These are phyloP conservation scores for Hebeloma cylindrosporum DNA, from an alignment of 768 basidiomycete genomes.

Conservation along the genomic window DNA sequence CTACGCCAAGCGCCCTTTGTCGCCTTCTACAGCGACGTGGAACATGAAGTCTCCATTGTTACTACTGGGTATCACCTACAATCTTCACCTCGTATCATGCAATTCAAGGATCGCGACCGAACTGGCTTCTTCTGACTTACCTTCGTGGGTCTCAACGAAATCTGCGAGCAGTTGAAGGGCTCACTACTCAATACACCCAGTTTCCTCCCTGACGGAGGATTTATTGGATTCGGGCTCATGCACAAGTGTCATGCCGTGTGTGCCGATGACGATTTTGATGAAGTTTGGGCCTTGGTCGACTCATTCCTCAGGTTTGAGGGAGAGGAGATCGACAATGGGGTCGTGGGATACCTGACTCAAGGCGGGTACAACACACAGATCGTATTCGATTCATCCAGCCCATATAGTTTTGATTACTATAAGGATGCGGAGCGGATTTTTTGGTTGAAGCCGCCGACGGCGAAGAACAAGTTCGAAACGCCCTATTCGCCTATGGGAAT, in stretches of 20 bases:
- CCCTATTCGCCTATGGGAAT: constrained; percentile 1
- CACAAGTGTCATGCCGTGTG: constrained; percentile 38
- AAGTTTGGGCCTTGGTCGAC: not conserved
- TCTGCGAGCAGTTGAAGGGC: constrained; percentile 21
- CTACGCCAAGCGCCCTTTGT: constrained; percentile 32
- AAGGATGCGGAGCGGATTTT: no score
- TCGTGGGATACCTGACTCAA: no score
- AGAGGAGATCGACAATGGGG: not conserved
- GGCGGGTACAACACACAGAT: no score
- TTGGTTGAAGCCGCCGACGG: no score
- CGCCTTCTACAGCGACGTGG: constrained; percentile 40
- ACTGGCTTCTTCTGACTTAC: not conserved
- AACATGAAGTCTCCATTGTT: constrained; percentile 39
- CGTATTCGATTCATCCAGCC: no score
- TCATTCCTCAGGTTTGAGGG: not conserved
- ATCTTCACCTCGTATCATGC: constrained; percentile 36
- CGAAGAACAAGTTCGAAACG: not conserved
- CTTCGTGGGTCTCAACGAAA: no score
- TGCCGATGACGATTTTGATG: not conserved
- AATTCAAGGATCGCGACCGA: not conserved
- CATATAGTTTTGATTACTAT: no score
- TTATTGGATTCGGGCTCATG: constrained; percentile 35
- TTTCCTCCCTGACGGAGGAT: constrained; percentile 33
- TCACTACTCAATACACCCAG: constrained; percentile 24
- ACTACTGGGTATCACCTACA: constrained; percentile 41